Conservation (phyloP, 2,329 filamentous ascomycete genomes). For the Sporothrix mexicana region DNA sequence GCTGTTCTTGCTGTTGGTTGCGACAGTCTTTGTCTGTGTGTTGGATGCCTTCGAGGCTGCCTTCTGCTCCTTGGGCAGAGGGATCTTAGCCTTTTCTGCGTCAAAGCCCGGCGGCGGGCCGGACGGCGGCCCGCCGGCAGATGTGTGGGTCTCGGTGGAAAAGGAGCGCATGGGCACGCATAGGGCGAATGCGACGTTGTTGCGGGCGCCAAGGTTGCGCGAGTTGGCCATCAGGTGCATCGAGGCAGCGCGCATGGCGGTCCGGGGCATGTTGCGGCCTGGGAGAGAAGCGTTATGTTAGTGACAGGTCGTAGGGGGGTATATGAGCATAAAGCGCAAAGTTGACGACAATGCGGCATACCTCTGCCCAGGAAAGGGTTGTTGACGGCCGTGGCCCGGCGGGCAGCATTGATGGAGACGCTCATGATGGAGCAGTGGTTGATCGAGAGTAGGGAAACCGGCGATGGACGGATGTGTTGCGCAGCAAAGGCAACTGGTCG, state of each 20-base stretch:
- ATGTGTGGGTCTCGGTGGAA: conserved; percentile 64
- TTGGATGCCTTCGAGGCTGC: conserved; percentile 42
- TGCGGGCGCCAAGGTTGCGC: conserved; percentile 52
- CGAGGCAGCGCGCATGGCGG: conserved; percentile 55
- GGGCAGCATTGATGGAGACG: conserved; percentile 62
- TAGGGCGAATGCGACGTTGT: conserved; percentile 60
- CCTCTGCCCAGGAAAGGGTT: conserved; percentile 59
- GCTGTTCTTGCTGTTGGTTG: neutral
- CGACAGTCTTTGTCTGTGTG: conserved; percentile 41
- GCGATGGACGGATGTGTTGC: neutral
- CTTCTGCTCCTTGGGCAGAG: conserved; percentile 65
- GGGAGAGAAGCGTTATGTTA: conserved; percentile 27
- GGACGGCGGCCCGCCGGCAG: conserved; percentile 53
- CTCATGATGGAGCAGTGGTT: conserved; percentile 52
- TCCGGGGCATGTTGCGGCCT: conserved; percentile 55
- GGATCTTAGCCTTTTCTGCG: conserved; percentile 86
- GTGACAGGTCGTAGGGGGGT: conserved; percentile 33
- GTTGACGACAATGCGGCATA: conserved; percentile 41
- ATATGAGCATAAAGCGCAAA: conserved; percentile 1
- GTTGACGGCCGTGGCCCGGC: conserved; percentile 56
- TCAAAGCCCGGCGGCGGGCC: conserved; percentile 90
- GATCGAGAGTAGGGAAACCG: neutral
- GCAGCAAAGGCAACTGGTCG: neutral
- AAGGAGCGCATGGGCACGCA: conserved; percentile 62
- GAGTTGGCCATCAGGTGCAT: conserved; percentile 55